Percentiles rank a stretch among this genome's conserved stretches.
Evolutionary conservation across 169 alveolate genomes (phyloP).

Genomic region (Cryptosporidium sp.): DNA sequence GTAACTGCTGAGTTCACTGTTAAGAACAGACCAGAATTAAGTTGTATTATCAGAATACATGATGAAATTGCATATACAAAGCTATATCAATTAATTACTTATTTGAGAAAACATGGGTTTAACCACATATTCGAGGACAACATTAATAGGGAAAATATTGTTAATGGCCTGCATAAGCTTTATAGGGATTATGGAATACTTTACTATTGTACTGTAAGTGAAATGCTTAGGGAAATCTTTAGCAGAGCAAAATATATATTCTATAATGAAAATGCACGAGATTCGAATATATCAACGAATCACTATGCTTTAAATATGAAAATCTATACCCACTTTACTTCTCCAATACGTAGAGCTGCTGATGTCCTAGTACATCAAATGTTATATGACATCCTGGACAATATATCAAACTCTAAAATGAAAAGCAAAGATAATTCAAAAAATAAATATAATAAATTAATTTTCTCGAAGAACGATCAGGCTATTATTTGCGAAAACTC

Average conservation of each 20-base stretch:
- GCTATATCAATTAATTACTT: background rate
- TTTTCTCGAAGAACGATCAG: conserved; percentile 1
- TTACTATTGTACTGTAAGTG: conserved; percentile 14
- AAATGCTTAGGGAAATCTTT: conserved; percentile 33
- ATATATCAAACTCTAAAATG: background rate
- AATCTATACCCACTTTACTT: conserved; percentile 90
- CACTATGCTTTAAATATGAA: conserved; percentile 88
- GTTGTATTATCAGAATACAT: background rate
- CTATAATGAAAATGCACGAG: background rate
- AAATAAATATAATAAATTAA: background rate
- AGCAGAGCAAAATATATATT: conserved; percentile 40
- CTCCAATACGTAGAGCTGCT: conserved; percentile 91
- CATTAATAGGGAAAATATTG: background rate
- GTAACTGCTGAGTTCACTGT: conserved; percentile 11
- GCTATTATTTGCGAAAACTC: conserved; percentile 6
- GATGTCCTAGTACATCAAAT: conserved; percentile 89
- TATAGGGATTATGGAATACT: background rate
- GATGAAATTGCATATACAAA: conserved; percentile 1
- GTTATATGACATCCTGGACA: conserved; percentile 84
- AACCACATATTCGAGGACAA: background rate
- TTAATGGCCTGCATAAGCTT: conserved; percentile 6
- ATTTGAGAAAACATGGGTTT: conserved; percentile 6
- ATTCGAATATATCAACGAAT: conserved; percentile 5
- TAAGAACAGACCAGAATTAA: conserved; percentile 2
- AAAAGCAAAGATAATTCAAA: background rate